phyloP scores from a whole-genome alignment of 768 basidiomycete genomes.

The Cantharellus cinnabarinus region DNA sequence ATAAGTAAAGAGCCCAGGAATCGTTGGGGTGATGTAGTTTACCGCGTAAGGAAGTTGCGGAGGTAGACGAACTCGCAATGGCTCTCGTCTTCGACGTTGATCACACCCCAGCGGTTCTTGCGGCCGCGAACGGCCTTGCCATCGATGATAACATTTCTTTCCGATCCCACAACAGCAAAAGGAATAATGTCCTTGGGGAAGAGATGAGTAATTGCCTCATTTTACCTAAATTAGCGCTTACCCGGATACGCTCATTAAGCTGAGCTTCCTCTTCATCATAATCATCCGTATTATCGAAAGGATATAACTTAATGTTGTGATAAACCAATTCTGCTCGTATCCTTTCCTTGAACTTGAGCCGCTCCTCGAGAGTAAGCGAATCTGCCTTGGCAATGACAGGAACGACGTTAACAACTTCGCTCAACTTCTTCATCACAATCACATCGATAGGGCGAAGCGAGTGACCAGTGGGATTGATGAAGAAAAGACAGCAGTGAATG shows the following conservation, averaged over 20 bases:
- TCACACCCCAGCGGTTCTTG: slow-evolving; percentile 96
- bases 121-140: slow-evolving; percentile 89
- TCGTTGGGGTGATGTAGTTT: slow-evolving; percentile 11
- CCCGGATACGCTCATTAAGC: slow-evolving; percentile 77
- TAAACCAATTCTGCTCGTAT: slow-evolving; percentile 83
- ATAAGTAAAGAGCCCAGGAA: not conserved
- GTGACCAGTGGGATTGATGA: slow-evolving; percentile 98
- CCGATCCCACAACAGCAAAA: slow-evolving; percentile 95
- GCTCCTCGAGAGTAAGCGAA: slow-evolving; percentile 80
- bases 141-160: slow-evolving; percentile 84
- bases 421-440: slow-evolving; percentile 96
- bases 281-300: slow-evolving; percentile 83
- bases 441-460: slow-evolving; percentile 90
- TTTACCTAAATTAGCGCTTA: slow-evolving; percentile 21
- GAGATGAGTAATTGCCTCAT: not conserved
- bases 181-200: slow-evolving; percentile 65
- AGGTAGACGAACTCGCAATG: slow-evolving; percentile 98
- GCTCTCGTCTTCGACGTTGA: slow-evolving; percentile 88
- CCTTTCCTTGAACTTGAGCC: slow-evolving; percentile 85
- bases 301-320: slow-evolving; percentile 87
- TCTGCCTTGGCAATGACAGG: slow-evolving; percentile 99
- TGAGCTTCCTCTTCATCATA: slow-evolving; percentile 81
- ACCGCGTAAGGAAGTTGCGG: slow-evolving; percentile 90
- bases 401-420: slow-evolving; percentile 97
- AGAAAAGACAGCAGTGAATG: slow-evolving; percentile 95